These are phyloP conservation scores for Cyphellophora attinorum DNA, from an alignment of 2,329 filamentous ascomycete species.

Conservation along the genomic window DNA sequence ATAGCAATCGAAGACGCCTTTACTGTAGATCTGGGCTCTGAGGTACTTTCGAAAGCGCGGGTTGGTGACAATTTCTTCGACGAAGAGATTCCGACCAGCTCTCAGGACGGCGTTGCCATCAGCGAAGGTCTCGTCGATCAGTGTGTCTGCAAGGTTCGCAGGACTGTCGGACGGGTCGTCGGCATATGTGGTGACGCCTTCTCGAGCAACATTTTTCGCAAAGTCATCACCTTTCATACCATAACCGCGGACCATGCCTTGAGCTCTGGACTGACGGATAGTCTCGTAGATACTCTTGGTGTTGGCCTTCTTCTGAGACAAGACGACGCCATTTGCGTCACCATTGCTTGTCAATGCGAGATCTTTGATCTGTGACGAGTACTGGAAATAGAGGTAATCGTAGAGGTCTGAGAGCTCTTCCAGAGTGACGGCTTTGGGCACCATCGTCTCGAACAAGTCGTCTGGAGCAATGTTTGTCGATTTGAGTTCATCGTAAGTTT, in stretches of 20 bases:
- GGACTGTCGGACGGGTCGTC: slow-evolving; percentile 76
- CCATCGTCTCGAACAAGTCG: slow-evolving; percentile 68
- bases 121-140: slow-evolving; percentile 62
- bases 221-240: slow-evolving; percentile 84
- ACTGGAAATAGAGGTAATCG: slow-evolving; percentile 93
- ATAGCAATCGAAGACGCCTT: slow-evolving; percentile 74
- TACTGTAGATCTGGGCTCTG: slow-evolving; percentile 71
- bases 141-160: slow-evolving; percentile 74
- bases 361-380: slow-evolving; percentile 74
- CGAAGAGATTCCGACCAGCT: slow-evolving; percentile 77
- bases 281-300: slow-evolving; percentile 75
- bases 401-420: slow-evolving; percentile 95
- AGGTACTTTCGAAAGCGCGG: slow-evolving; percentile 85
- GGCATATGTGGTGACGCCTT: slow-evolving; percentile 68
- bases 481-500: slow-evolving; percentile 66
- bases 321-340: slow-evolving; percentile 54
- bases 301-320: slow-evolving; percentile 72
- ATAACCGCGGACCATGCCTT: slow-evolving; percentile 76
- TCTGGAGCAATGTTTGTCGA: slow-evolving; percentile 59
- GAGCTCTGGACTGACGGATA: slow-evolving; percentile 69
- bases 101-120: slow-evolving; percentile 67
- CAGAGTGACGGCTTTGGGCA: slow-evolving; percentile 71
- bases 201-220: slow-evolving; percentile 72
- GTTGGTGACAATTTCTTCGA: slow-evolving; percentile 80
- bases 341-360: slow-evolving; percentile 51